Percentiles rank a stretch among this genome's conserved stretches.
phyloP scores from a whole-genome alignment of 345 rosid species.

The Stellera chamaejasme region DNA sequence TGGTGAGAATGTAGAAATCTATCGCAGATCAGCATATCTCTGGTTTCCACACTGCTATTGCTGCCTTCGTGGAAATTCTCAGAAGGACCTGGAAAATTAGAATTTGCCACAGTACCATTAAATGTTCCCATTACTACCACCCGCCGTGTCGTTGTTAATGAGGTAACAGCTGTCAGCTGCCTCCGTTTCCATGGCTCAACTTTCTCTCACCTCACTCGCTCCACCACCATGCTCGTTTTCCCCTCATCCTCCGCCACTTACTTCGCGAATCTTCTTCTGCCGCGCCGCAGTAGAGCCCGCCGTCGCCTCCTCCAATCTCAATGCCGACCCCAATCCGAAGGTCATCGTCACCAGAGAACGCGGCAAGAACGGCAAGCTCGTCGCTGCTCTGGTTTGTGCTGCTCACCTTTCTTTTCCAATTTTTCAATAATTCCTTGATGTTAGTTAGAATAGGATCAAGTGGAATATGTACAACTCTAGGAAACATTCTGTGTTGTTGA shows the following conservation, averaged over 20 bases:
- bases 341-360: slow-evolving; percentile 93
- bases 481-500: too few relatives aligned
- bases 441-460: too few relatives aligned
- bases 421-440: too few relatives aligned
- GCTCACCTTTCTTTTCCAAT: background rate
- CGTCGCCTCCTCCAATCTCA: slow-evolving; percentile 6
- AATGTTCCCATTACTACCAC: too few relatives aligned
- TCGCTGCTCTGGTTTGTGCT: slow-evolving; percentile 53
- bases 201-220: slow-evolving; percentile 21
- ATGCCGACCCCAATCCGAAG: slow-evolving; percentile 26
- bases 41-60: too few relatives aligned
- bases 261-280: slow-evolving; percentile 10
- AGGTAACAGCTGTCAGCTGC: slow-evolving; percentile 22
- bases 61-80: too few relatives aligned
- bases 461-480: too few relatives aligned
- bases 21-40: too few relatives aligned
- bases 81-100: too few relatives aligned
- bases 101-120: too few relatives aligned
- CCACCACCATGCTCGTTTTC: slow-evolving; percentile 11
- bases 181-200: slow-evolving; percentile 22
- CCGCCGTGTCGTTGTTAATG: slow-evolving; percentile 12
- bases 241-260: slow-evolving; percentile 12
- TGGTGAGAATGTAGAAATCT: too few relatives aligned
- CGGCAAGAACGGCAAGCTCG: slow-evolving; percentile 83
- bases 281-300: slow-evolving; percentile 17